Conservation (phyloP, 73 alveolate genomes). For the Tetrahymena elliotti region DNA sequence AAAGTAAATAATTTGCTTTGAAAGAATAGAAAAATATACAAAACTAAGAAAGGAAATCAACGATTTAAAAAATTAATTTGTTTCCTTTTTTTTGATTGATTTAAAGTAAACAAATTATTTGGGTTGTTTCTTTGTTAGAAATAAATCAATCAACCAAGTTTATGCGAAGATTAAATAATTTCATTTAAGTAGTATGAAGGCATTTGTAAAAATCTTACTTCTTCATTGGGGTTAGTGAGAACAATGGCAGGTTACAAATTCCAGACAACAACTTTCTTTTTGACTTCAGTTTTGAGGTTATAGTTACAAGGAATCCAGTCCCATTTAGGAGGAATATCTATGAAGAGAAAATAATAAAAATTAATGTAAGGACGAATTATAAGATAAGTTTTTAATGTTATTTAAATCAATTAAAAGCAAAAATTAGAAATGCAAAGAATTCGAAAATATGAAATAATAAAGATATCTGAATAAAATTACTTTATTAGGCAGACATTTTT, state of each 20-base stretch:
- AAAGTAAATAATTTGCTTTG: neutral
- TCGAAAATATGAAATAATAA: neutral
- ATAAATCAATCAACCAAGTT: neutral
- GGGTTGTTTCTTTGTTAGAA: neutral
- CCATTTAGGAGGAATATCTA: neutral
- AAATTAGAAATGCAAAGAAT: neutral
- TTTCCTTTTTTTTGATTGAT: no score
- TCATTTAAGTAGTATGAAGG: neutral
- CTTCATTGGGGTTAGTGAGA: neutral
- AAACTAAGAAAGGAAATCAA: neutral
- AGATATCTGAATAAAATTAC: neutral
- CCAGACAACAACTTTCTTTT: neutral
- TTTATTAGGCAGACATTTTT: neutral
- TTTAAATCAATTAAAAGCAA: neutral
- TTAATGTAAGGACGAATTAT: neutral
- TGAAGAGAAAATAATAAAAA: neutral
- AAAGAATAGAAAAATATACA: neutral
- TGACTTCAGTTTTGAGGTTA: neutral
- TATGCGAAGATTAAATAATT: neutral
- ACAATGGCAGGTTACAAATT: neutral
- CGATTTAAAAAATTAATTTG: neutral
- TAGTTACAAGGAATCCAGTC: neutral
- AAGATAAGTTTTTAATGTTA: neutral
- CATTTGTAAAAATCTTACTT: neutral
- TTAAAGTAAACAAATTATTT: neutral